phyloP scores from a whole-genome alignment of 441 rosid species.

The Erodium chrysanthum region DNA sequence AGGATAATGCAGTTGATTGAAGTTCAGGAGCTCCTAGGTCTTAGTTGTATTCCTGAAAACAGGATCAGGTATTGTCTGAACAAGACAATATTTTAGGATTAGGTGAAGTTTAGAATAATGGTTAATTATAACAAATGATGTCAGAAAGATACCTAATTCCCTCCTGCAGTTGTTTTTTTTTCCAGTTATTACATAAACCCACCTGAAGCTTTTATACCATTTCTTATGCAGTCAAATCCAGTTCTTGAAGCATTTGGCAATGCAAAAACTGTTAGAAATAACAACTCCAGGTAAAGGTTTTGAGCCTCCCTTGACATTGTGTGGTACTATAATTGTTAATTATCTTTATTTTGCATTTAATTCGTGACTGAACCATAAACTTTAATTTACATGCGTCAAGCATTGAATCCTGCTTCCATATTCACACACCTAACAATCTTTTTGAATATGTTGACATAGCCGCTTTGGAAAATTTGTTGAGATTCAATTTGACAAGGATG shows the following conservation, averaged over 20 bases:
- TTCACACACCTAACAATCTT: neutral
- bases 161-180: neutral
- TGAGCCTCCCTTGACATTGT: neutral
- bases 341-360: neutral
- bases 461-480: constrained; percentile 97
- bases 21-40: too few species aligned
- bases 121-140: neutral
- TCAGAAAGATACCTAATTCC: neutral
- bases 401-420: constrained; percentile 5
- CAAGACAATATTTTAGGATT: too few species aligned
- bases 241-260: constrained; percentile 91
- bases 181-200: constrained; percentile 6
- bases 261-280: constrained; percentile 83
- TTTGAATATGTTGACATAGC: constrained; percentile 43
- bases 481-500: constrained; percentile 91
- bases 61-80: too few species aligned
- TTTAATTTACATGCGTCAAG: constrained; percentile 9
- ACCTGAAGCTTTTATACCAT: constrained; percentile 24
- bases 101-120: too few species aligned
- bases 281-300: constrained; percentile 62
- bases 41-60: too few species aligned
- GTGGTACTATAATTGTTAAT: neutral
- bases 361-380: neutral
- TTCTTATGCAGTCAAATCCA: constrained; percentile 63
- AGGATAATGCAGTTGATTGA: too few species aligned